Percentiles rank a stretch among this genome's conserved stretches.
Conservation (phyloP, 2,329 filamentous ascomycete species). For the Rhynchosporium agropyri region DNA sequence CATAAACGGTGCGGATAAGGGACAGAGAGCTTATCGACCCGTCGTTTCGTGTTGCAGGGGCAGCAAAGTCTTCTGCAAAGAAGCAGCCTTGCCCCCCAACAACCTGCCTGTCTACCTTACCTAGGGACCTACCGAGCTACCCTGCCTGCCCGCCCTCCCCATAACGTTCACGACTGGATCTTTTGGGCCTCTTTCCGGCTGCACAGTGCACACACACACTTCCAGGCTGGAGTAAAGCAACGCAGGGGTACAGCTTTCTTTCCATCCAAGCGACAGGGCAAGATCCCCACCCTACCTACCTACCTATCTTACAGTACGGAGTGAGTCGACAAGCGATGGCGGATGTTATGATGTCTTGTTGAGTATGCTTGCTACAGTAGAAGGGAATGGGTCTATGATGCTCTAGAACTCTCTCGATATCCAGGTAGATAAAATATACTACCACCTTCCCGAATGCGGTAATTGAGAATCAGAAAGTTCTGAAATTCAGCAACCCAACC, state of each 20-base stretch:
- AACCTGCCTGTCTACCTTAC: not conserved
- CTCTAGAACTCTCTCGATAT: constrained; percentile 6
- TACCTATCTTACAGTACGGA: no score
- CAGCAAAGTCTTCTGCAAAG: constrained; percentile 10
- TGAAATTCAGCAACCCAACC: not conserved
- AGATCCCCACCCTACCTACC: not conserved
- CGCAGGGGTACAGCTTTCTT: not conserved
- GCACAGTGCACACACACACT: not conserved
- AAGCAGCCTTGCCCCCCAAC: constrained; percentile 26
- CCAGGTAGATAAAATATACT: not conserved
- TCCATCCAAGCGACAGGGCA: not conserved
- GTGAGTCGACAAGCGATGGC: no score
- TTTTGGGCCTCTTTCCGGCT: constrained; percentile 8
- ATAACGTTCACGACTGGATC: constrained; percentile 15
- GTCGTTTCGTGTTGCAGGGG: constrained; percentile 11
- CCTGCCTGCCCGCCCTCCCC: not conserved
- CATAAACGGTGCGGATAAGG: constrained; percentile 24
- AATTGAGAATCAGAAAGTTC: not conserved
- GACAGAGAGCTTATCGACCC: constrained; percentile 17
- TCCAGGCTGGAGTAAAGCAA: not conserved
- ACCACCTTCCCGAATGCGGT: not conserved
- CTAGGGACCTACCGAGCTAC: no score
- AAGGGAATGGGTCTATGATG: not conserved
- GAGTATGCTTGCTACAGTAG: not conserved
- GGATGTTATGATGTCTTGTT: not conserved